These are phyloP conservation scores for Saxophila tyrrhenica DNA, from an alignment of 495 filamentous ascomycete species.

Conservation along the genomic window DNA sequence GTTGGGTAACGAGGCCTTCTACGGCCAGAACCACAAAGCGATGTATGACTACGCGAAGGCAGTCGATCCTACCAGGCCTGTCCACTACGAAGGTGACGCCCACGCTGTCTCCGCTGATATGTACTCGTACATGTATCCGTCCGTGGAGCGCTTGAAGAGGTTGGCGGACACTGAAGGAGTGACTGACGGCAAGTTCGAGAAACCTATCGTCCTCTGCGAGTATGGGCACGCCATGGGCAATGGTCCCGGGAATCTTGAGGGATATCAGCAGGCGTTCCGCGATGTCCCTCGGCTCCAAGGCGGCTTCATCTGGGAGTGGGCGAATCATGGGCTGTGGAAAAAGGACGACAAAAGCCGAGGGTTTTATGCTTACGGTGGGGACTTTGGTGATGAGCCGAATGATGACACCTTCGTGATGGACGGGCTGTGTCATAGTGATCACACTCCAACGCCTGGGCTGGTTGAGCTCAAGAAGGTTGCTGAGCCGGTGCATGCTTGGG, in stretches of 20 bases:
- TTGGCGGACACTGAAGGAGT: conserved; percentile 31
- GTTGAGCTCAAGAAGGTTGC: too few species aligned
- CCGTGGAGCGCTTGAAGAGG: conserved; percentile 38
- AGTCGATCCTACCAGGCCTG: conserved; percentile 43
- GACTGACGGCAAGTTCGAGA: conserved; percentile 37
- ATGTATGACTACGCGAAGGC: conserved; percentile 53
- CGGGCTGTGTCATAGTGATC: too few species aligned
- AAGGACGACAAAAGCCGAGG: conserved; percentile 33
- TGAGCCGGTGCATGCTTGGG: too few species aligned
- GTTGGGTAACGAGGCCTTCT: conserved; percentile 59
- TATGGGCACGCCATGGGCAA: conserved; percentile 66
- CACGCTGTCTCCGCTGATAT: conserved; percentile 50
- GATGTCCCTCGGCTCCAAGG: conserved; percentile 49
- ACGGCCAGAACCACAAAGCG: conserved; percentile 48
- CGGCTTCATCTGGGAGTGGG: conserved; percentile 66
- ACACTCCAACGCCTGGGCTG: too few species aligned
- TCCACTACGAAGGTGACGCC: conserved; percentile 58
- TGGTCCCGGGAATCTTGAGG: conserved; percentile 53
- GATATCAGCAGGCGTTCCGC: conserved; percentile 52
- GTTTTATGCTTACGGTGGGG: too few species aligned
- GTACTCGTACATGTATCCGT: conserved; percentile 56
- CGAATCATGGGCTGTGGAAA: conserved; percentile 54
- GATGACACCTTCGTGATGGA: too few species aligned
- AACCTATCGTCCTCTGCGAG: conserved; percentile 55
- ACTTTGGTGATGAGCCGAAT: too few species aligned